These are phyloP conservation scores for Salix purpurea DNA, from an alignment of 345 rosid species.

Conservation along the genomic window DNA sequence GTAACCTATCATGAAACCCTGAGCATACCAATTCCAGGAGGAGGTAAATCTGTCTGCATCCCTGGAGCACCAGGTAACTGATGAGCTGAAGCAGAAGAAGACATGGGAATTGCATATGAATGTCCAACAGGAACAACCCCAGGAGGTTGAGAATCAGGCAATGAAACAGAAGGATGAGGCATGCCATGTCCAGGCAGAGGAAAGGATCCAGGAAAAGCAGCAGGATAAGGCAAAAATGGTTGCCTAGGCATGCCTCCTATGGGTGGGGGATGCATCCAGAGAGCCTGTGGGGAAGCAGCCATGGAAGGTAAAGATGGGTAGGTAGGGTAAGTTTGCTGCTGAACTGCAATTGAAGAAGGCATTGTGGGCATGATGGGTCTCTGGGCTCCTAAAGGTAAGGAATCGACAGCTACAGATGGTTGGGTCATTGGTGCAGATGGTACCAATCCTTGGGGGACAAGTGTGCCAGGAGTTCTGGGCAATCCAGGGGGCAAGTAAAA, in stretches of 20 bases:
- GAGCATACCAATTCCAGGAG: constrained; percentile 80
- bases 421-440: constrained; percentile 22
- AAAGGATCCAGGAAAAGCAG: constrained; percentile 54
- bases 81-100: constrained; percentile 38
- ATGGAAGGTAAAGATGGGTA: constrained; percentile 57
- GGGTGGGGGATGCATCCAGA: constrained; percentile 73
- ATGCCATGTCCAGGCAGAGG: constrained; percentile 44
- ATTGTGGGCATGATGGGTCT: constrained; percentile 39
- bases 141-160: constrained; percentile 62
- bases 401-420: constrained; percentile 41
- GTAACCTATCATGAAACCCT: constrained; percentile 68
- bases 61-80: constrained; percentile 39
- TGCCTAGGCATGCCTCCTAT: constrained; percentile 60
- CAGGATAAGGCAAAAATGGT: constrained; percentile 54
- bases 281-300: constrained; percentile 60
- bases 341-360: constrained; percentile 38
- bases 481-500: constrained; percentile 41
- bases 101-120: constrained; percentile 30
- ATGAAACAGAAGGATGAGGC: constrained; percentile 38
- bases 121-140: constrained; percentile 47
- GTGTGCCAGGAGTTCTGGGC: constrained; percentile 31
- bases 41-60: constrained; percentile 43
- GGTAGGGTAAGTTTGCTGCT: constrained; percentile 57
- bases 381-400: constrained; percentile 35
- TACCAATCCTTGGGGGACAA: constrained; percentile 43